Conservation (phyloP, 768 basidiomycete genomes). For the Serendipita indica region DNA sequence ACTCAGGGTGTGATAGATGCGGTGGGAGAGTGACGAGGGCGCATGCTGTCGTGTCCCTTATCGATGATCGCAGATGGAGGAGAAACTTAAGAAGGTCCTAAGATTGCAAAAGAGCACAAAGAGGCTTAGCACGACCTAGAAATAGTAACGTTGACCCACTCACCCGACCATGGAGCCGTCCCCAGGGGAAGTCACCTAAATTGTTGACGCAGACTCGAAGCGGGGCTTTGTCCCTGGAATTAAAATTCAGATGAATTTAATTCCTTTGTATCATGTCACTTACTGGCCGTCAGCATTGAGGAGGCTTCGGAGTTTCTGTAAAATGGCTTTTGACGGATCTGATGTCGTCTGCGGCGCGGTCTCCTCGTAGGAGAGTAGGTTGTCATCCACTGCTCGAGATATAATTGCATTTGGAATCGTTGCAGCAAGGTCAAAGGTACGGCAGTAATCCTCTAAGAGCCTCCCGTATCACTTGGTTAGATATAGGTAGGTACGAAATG, state of each 20-base stretch:
- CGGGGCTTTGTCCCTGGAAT: slow-evolving; percentile 14
- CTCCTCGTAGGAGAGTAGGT: neutral
- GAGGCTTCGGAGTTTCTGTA: neutral
- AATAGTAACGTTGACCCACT: too few species aligned
- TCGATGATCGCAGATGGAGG: slow-evolving; percentile 44
- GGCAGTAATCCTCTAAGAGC: slow-evolving; percentile 47
- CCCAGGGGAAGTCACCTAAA: neutral
- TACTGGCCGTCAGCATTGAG: too few species aligned
- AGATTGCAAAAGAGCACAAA: slow-evolving; percentile 11
- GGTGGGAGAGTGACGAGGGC: slow-evolving; percentile 56
- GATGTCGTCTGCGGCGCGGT: neutral
- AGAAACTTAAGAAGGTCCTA: slow-evolving; percentile 64
- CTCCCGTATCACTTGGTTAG: slow-evolving; percentile 17
- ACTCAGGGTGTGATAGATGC: slow-evolving; percentile 40
- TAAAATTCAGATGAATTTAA: neutral
- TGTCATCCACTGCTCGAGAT: neutral
- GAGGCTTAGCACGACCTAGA: too few species aligned
- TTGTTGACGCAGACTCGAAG: slow-evolving; percentile 43
- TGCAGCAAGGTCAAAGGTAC: slow-evolving; percentile 55
- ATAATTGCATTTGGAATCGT: slow-evolving; percentile 37
- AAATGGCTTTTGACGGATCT: neutral
- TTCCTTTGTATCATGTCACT: neutral
- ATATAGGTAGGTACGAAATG: slow-evolving; percentile 15
- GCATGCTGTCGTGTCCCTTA: slow-evolving; percentile 39
- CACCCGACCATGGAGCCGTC: neutral